Evolutionary conservation across 192 early-diverging fungal species (phyloP), one percentile per base, ranked within the genome.

Genomic region (Coemansia furcata): DNA sequence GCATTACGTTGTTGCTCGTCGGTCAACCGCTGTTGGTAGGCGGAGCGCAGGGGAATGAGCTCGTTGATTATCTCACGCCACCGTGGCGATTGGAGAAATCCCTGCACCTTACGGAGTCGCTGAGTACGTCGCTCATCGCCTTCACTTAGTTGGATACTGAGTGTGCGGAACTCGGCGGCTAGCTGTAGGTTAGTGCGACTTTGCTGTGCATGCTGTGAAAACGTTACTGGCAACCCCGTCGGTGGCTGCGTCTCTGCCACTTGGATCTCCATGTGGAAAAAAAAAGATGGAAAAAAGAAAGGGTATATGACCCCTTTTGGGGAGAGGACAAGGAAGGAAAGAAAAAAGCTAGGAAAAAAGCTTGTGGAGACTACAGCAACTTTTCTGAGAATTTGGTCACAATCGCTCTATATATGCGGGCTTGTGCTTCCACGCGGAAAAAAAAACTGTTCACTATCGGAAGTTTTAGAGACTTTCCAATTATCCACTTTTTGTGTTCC

Each of bases 101-200:
- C 19, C 15, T 60, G 66, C 12, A 32, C 49, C 12, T 55, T 30
- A 38, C 23, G 42, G 7, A 10, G 58, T 29, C 74, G 35, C 61
- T 63, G 50, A 4, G 17, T 30, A 36, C 36, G 49, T 30, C 60
- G 59, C 36, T 66, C n/a, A 9, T 62, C 67, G 36, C 17, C 49
- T 21, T 76, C 73, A 30, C 71, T 60, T 12, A 84, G 55, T 57
- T 84, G 82, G 60, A 80, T 65, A 49, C 73, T 76, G 9, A 84
- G 71, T 40, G 82, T 80, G 54, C 78, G 82, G 74, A 76, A 84
- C 65, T 84, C 81, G 26, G 70, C 65, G 4, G 81, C 76, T 30
- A 77, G 58, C 19, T 39, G 76, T 49, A 58, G 40, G 30, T 64
- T 58, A 4, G 38, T 62, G 37, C 67, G 46, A 9, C 58, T 60